These are phyloP conservation scores for Hsuehochloa calcarea DNA, from an alignment of 176 grass and related monocot species.

Conservation along the genomic window DNA sequence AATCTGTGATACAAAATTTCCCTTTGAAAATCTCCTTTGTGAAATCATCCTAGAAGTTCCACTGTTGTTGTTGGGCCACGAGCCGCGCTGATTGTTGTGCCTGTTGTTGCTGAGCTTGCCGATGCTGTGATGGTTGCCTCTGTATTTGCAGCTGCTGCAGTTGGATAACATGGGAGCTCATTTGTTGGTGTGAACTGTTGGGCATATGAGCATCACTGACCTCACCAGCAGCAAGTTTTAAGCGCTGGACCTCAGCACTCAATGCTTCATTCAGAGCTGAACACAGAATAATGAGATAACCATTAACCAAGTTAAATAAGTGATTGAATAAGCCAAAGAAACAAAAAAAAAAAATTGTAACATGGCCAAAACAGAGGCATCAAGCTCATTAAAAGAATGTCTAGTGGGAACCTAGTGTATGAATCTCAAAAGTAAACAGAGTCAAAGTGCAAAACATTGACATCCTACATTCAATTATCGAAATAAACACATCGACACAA, in stretches of 20 bases:
- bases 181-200: constrained; percentile 34
- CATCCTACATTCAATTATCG: background rate
- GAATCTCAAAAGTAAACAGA: background rate
- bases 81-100: constrained; percentile 31
- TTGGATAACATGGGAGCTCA: constrained; percentile 59
- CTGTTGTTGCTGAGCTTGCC: constrained; percentile 36
- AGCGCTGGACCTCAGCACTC: constrained; percentile 47
- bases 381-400: background rate
- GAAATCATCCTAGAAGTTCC: constrained; percentile 31
- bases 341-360: background rate
- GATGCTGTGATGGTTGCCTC: constrained; percentile 34
- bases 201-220: constrained; percentile 35
- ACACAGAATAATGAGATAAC: constrained; percentile 18
- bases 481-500: background rate
- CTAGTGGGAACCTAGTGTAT: background rate
- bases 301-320: background rate
- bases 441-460: background rate
- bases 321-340: background rate
- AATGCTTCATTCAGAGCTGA: constrained; percentile 83
- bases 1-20: constrained; percentile 4
- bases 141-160: constrained; percentile 54
- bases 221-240: constrained; percentile 55
- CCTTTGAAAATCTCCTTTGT: constrained; percentile 6
- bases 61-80: constrained; percentile 25
- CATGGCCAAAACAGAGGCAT: background rate